These are phyloP conservation scores for Leccinum uliginosum DNA, from an alignment of 768 basidiomycete genomes.

Conservation along the genomic window DNA sequence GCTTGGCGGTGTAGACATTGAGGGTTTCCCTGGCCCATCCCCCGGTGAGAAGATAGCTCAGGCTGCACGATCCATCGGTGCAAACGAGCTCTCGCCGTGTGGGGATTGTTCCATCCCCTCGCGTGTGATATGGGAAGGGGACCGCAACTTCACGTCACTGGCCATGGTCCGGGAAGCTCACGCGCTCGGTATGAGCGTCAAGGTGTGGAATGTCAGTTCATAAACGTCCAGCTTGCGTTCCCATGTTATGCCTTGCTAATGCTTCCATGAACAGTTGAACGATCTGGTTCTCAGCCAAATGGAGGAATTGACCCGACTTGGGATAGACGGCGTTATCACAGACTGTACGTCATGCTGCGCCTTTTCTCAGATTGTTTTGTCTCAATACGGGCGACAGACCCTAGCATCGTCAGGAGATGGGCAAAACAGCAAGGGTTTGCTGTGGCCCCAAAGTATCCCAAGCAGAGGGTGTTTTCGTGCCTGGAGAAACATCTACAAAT, in stretches of 20 bases:
- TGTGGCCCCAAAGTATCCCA: slow-evolving; percentile 56
- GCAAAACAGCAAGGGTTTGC: slow-evolving; percentile 48
- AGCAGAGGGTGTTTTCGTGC: slow-evolving; percentile 57
- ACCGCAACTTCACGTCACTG: slow-evolving; percentile 57
- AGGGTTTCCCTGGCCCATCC: slow-evolving; percentile 59
- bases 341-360: slow-evolving; percentile 43
- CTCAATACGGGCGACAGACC: slow-evolving; percentile 34
- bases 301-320: slow-evolving; percentile 55
- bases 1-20: slow-evolving; percentile 63
- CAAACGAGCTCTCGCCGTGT: slow-evolving; percentile 61
- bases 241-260: not conserved
- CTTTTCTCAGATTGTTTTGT: not conserved
- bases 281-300: slow-evolving; percentile 44
- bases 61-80: slow-evolving; percentile 62
- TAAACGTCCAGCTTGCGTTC: not conserved
- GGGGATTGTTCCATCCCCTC: slow-evolving; percentile 39
- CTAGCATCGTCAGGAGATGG: slow-evolving; percentile 53
- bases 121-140: slow-evolving; percentile 40
- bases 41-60: slow-evolving; percentile 57
- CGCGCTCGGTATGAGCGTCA: slow-evolving; percentile 54
- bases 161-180: slow-evolving; percentile 70
- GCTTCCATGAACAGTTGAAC: slow-evolving; percentile 45
- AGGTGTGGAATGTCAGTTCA: slow-evolving; percentile 67
- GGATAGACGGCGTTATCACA: slow-evolving; percentile 74
- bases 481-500: slow-evolving; percentile 41